These are phyloP conservation scores for Polytrichum commune DNA, from an alignment of 225 moss, liverwort and hornwort species.

Conservation along the genomic window DNA sequence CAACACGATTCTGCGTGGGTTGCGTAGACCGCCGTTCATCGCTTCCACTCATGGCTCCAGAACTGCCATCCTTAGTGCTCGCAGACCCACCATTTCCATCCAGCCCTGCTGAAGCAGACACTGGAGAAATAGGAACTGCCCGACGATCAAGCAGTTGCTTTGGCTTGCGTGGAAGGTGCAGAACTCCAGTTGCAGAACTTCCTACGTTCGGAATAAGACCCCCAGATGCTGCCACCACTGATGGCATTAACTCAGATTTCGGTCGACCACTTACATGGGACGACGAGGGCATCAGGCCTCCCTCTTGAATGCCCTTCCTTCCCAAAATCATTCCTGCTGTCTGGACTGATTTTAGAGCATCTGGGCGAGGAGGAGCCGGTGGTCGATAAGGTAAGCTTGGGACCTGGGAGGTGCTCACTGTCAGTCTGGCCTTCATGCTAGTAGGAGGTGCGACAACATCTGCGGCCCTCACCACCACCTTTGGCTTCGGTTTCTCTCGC, in stretches of 20 bases:
- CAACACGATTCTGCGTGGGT: slow-evolving; percentile 87
- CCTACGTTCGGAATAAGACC: slow-evolving; percentile 42
- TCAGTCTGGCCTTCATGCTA: slow-evolving; percentile 63
- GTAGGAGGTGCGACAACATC: slow-evolving; percentile 72
- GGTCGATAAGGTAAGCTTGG: slow-evolving; percentile 76
- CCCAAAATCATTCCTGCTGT: slow-evolving; percentile 72
- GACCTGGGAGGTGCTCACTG: slow-evolving; percentile 60
- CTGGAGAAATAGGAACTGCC: slow-evolving; percentile 82
- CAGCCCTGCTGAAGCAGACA: slow-evolving; percentile 37
- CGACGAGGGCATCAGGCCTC: slow-evolving; percentile 41
- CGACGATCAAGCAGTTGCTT: slow-evolving; percentile 90
- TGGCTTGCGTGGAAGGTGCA: slow-evolving; percentile 67
- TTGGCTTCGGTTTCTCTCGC: slow-evolving; percentile 60
- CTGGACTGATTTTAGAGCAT: slow-evolving; percentile 66
- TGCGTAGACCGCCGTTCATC: slow-evolving; percentile 78
- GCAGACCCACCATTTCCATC: slow-evolving; percentile 47
- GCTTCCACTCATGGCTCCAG: slow-evolving; percentile 40
- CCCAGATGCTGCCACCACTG: slow-evolving; percentile 28
- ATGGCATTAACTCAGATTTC: slow-evolving; percentile 57
- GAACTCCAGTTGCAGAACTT: slow-evolving; percentile 36
- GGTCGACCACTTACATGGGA: slow-evolving; percentile 32
- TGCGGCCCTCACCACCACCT: slow-evolving; percentile 77
- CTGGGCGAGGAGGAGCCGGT: slow-evolving; percentile 67
- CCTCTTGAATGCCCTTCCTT: slow-evolving; percentile 68
- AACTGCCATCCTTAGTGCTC: slow-evolving; percentile 68